phyloP scores from a whole-genome alignment of 1,284 basidiomycete species.

The Cryptococcus wingfieldii region DNA sequence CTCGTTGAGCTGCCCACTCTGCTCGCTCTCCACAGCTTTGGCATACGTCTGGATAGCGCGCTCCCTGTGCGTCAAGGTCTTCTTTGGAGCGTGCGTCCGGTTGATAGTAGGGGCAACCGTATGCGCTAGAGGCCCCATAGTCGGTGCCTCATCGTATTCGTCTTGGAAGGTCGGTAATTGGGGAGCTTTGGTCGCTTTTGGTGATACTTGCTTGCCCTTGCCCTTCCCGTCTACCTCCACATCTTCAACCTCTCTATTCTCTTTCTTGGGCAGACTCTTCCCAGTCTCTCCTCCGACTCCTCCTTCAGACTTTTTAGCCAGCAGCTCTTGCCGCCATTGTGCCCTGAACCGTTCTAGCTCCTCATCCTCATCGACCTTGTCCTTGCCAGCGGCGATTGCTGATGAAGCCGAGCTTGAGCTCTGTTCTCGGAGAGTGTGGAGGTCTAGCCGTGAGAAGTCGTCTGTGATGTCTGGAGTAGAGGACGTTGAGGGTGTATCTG shows the following conservation, averaged over 20 bases:
- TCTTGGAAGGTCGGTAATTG: not conserved
- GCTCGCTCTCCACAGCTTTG: conserved; percentile 66
- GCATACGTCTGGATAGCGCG: conserved; percentile 64
- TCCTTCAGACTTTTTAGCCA: conserved; percentile 26
- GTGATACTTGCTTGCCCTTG: not conserved
- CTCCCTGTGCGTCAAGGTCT: conserved; percentile 16
- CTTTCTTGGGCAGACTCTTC: conserved; percentile 31
- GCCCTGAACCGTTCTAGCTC: conserved; percentile 66
- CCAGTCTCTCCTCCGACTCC: conserved; percentile 6
- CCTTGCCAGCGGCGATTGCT: not conserved
- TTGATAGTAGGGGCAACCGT: not conserved
- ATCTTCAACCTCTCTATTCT: conserved; percentile 30
- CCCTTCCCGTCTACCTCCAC: not conserved
- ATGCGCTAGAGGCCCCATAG: not conserved
- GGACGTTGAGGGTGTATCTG: not conserved
- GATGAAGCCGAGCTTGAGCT: not conserved
- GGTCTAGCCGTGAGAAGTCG: not conserved
- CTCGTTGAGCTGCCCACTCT: conserved; percentile 65
- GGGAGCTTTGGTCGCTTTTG: not conserved
- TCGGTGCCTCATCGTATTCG: not conserved
- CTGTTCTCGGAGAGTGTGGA: not conserved
- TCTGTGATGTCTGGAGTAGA: not conserved
- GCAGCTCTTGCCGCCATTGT: conserved; percentile 68
- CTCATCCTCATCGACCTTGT: conserved; percentile 36
- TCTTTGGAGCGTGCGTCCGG: conserved; percentile 3